A percentile compares a stretch with the other conserved stretches of the same genome.
Evolutionary conservation across 768 basidiomycete species (phyloP).

Genomic region (Gelatoporia subvermispora): DNA sequence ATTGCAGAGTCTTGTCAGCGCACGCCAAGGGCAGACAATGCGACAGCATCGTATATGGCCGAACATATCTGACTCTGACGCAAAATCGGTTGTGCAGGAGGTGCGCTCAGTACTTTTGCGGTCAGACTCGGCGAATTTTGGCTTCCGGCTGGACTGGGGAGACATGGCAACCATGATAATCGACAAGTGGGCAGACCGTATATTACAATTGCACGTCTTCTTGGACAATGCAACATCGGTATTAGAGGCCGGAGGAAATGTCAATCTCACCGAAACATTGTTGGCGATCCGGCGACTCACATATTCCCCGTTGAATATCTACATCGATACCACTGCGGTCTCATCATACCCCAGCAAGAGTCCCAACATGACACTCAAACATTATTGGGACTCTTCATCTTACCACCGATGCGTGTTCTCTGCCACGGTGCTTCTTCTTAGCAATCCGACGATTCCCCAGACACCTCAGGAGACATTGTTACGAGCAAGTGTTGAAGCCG

Average conservation of each 20-base stretch:
- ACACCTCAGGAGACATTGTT: conserved; percentile 3
- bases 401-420: conserved; percentile 2
- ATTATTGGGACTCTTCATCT: neutral
- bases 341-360: neutral
- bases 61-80: conserved; percentile 4
- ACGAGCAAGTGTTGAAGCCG: conserved; percentile 1
- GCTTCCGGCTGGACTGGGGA: conserved; percentile 4
- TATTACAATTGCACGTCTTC: conserved; percentile 1
- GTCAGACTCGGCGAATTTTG: neutral
- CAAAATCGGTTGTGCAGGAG: neutral
- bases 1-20: neutral
- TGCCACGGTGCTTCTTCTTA: neutral
- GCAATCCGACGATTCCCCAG: neutral
- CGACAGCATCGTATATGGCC: conserved; percentile 4
- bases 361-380: neutral
- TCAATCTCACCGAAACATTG: neutral
- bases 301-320: conserved; percentile 5
- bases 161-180: neutral
- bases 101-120: neutral
- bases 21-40: conserved; percentile 1
- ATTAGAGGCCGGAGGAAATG: neutral
- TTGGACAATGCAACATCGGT: conserved; percentile 1
- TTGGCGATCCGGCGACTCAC: neutral
- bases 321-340: conserved; percentile 1
- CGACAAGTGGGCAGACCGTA: conserved; percentile 2